phyloP scores from a whole-genome alignment of 1,284 basidiomycete genomes.

The Leccinum fallax region DNA sequence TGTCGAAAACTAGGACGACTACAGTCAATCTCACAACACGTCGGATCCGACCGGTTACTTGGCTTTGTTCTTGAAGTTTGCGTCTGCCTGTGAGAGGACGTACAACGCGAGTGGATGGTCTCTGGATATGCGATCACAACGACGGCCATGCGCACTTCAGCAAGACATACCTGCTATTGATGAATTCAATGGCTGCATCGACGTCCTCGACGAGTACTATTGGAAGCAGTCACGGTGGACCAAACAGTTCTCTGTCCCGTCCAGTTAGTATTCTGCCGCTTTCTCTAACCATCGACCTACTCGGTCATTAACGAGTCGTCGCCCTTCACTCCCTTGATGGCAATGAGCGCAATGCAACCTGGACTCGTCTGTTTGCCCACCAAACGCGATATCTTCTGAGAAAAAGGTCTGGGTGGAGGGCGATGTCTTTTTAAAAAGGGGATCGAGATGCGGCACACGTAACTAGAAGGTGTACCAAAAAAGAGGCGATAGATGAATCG shows the following conservation, averaged over 20 bases:
- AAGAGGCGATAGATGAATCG: too few relatives aligned
- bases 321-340: too few relatives aligned
- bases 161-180: constrained; percentile 58
- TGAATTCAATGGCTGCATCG: constrained; percentile 72
- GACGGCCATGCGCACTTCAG: not conserved
- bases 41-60: constrained; percentile 3
- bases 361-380: constrained; percentile 65
- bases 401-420: too few relatives aligned
- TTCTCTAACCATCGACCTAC: constrained; percentile 40
- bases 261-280: constrained; percentile 8
- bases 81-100: constrained; percentile 63
- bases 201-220: constrained; percentile 76
- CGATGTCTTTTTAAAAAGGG: too few relatives aligned
- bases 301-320: constrained; percentile 60
- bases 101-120: constrained; percentile 81
- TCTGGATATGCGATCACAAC: constrained; percentile 35
- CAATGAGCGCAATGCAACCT: constrained; percentile 31
- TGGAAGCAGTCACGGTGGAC: constrained; percentile 63
- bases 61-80: constrained; percentile 64
- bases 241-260: constrained; percentile 64
- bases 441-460: too few relatives aligned
- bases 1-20: constrained; percentile 56
- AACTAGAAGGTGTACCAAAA: too few relatives aligned
- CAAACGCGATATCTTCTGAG: constrained; percentile 70
- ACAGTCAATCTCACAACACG: constrained; percentile 7